Conservation (phyloP, 768 basidiomycete species). For the Clitopilus passeckerianus region DNA sequence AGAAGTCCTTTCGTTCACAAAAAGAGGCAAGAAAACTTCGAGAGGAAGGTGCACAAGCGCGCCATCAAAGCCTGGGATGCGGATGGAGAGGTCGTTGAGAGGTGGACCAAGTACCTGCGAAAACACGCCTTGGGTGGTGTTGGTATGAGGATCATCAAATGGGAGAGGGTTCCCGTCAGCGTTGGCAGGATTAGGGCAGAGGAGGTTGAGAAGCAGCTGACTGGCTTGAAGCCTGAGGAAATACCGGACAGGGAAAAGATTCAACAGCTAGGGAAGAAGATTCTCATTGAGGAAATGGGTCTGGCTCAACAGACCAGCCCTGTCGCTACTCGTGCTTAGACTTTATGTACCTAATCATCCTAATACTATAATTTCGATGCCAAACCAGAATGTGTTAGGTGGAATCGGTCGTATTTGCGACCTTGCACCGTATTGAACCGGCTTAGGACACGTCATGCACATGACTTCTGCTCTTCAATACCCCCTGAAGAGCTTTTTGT, state of each 20-base stretch:
- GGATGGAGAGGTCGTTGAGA: conserved; percentile 67
- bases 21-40: conserved; percentile 94
- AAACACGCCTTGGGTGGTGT: conserved; percentile 79
- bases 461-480: too few species aligned
- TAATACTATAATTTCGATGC: not conserved
- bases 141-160: conserved; percentile 76
- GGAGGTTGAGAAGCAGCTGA: conserved; percentile 19
- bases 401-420: not conserved
- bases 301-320: not conserved
- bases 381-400: too few species aligned
- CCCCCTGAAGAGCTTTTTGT: too few species aligned
- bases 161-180: conserved; percentile 61
- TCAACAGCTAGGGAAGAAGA: conserved; percentile 24
- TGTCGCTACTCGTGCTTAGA: not conserved
- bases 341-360: not conserved
- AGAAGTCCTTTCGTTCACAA: conserved; percentile 89
- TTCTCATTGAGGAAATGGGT: conserved; percentile 20
- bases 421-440: too few species aligned
- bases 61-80: conserved; percentile 91
- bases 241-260: conserved; percentile 14
- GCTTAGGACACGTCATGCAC: too few species aligned
- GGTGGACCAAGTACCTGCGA: conserved; percentile 77
- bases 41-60: conserved; percentile 77
- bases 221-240: conserved; percentile 8
- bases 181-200: conserved; percentile 27